A percentile compares a stretch with the other conserved stretches of the same genome.
Evolutionary conservation across 2,329 filamentous ascomycete species (phyloP).

Genomic region (Ascochyta lentis): DNA sequence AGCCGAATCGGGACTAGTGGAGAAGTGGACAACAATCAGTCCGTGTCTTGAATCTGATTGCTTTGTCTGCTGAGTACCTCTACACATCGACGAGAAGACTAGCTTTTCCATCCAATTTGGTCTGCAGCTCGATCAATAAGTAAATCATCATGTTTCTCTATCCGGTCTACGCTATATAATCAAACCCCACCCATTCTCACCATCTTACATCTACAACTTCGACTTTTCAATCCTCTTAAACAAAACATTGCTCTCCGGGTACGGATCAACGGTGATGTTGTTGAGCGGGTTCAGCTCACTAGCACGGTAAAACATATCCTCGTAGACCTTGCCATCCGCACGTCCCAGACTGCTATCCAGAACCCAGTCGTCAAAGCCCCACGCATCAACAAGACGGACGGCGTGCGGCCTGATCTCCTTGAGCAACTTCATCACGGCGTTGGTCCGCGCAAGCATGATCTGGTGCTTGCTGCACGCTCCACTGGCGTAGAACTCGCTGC

Average conservation of each 20-base stretch:
- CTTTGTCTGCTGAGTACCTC: no score
- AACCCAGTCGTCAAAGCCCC: conserved; percentile 81
- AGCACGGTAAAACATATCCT: conserved; percentile 76
- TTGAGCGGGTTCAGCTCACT: conserved; percentile 77
- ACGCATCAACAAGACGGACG: conserved; percentile 73
- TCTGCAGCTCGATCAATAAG: no score
- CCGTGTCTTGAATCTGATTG: no score
- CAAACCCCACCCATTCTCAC: not conserved
- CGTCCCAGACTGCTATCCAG: conserved; percentile 74
- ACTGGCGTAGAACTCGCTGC: conserved; percentile 74
- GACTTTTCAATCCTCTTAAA: conserved; percentile 68
- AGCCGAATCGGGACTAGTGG: not conserved
- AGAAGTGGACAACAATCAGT: no score
- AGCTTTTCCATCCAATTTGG: no score
- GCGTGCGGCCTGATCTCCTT: conserved; percentile 77
- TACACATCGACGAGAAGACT: no score
- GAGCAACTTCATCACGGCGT: conserved; percentile 71
- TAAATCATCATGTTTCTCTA: no score
- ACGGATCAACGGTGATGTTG: conserved; percentile 73
- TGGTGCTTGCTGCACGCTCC: conserved; percentile 74
- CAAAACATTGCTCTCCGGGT: conserved; percentile 67
- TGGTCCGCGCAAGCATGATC: conserved; percentile 72
- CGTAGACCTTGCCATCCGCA: conserved; percentile 77
- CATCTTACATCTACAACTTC: conserved; percentile 52
- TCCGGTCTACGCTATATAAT: no score